These are phyloP conservation scores for Adansonia digitata DNA, from an alignment of 345 rosid genomes.

Conservation along the genomic window DNA sequence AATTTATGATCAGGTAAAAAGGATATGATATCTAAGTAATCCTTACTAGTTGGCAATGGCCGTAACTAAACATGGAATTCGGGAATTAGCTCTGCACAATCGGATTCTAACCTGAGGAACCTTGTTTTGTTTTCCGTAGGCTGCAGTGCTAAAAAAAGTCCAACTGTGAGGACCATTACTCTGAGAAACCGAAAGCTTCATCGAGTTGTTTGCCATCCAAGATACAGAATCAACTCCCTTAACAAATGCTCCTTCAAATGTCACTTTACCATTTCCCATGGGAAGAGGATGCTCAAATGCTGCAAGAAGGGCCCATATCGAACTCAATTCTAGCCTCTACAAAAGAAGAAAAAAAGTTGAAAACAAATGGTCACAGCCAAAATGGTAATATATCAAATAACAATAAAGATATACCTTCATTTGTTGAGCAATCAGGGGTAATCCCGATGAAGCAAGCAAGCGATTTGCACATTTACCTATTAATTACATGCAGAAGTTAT, in stretches of 20 bases:
- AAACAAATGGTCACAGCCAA: not conserved
- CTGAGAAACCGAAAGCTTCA: constrained; percentile 44
- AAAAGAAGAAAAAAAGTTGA: constrained; percentile 1
- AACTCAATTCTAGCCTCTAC: constrained; percentile 70
- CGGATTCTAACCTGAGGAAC: constrained; percentile 44
- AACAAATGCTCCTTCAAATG: constrained; percentile 76
- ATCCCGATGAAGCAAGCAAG: constrained; percentile 6
- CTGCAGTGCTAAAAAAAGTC: constrained; percentile 79
- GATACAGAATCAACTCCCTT: constrained; percentile 76
- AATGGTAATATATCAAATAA: not conserved
- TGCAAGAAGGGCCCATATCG: constrained; percentile 89
- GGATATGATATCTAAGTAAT: not conserved
- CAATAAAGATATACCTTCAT: constrained; percentile 60
- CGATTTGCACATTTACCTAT: constrained; percentile 8
- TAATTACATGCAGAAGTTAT: not conserved
- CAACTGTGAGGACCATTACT: constrained; percentile 55
- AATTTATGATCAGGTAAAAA: not conserved
- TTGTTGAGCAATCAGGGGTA: constrained; percentile 50
- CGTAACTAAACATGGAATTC: not conserved
- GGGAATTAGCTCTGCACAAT: not conserved
- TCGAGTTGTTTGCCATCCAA: constrained; percentile 90
- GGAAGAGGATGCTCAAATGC: constrained; percentile 90
- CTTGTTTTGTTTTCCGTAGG: constrained; percentile 80
- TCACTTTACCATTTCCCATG: constrained; percentile 21
- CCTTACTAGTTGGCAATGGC: not conserved